Percentiles rank a stretch among this genome's conserved stretches.
These are phyloP conservation scores for Salisapilia sapeloensis DNA, from an alignment of 352 stramenopile species.

Conservation along the genomic window DNA sequence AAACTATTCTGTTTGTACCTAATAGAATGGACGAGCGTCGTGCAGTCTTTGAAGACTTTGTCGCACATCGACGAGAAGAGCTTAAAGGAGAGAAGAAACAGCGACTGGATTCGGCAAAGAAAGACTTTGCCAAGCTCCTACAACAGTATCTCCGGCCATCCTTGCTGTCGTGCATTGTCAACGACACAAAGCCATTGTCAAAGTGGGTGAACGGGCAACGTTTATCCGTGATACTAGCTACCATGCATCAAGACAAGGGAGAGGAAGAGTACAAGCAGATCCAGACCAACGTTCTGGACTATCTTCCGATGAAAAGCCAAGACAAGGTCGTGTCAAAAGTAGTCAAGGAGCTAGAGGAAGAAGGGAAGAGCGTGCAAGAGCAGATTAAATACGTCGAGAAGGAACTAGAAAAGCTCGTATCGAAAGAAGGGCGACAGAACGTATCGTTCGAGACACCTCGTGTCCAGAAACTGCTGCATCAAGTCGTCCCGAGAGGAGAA, in stretches of 20 bases:
- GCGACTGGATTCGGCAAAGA: conserved; percentile 46
- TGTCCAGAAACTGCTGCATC: no score
- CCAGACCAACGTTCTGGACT: conserved; percentile 14
- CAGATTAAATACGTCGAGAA: no score
- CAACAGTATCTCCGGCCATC: conserved; percentile 17
- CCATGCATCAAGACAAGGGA: neutral
- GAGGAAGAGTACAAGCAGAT: conserved; percentile 11
- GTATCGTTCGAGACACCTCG: no score
- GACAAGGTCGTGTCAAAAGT: conserved; percentile 37
- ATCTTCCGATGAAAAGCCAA: conserved; percentile 20
- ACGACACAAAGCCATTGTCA: neutral
- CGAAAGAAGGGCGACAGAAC: no score
- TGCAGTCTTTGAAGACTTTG: conserved; percentile 66
- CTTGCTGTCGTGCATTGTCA: neutral
- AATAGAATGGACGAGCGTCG: conserved; percentile 65
- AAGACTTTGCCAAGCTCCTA: conserved; percentile 22
- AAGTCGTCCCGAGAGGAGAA: no score
- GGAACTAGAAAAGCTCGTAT: no score
- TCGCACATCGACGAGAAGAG: conserved; percentile 51
- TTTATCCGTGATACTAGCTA: neutral
- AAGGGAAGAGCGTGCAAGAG: no score
- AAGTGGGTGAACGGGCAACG: neutral
- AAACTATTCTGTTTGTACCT: conserved; percentile 1
- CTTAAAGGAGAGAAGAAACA: conserved; percentile 60
- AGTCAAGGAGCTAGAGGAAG: no score